Conservation (phyloP, 306 rosid species). For the Corylus heterophylla region DNA sequence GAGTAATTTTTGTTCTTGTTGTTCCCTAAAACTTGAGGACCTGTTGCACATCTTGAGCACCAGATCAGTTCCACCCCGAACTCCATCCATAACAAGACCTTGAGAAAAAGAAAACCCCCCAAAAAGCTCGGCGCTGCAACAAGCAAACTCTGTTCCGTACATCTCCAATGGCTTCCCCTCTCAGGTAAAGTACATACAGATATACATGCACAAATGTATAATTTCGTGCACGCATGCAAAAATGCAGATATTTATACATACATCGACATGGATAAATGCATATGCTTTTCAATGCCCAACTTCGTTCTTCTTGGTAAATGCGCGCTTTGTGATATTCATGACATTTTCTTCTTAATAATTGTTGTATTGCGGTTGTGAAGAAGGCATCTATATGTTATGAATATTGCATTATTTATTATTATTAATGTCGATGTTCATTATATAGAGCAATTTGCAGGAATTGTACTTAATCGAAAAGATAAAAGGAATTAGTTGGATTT, state of each 20-base stretch:
- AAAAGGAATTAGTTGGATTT: not conserved
- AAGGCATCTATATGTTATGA: not conserved
- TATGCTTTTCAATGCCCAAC: not conserved
- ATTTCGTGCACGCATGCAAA: not conserved
- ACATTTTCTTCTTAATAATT: not conserved
- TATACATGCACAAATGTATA: not conserved
- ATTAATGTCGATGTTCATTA: not conserved
- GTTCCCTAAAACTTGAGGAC: no score
- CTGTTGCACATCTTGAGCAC: no score
- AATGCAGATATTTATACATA: not conserved
- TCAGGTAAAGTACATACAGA: not conserved
- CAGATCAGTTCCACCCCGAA: no score
- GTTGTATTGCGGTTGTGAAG: not conserved
- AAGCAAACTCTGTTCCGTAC: not conserved
- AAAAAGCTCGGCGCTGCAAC: not conserved
- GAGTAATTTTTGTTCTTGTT: no score
- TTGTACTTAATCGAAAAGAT: not conserved
- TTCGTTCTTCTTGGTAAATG: not conserved
- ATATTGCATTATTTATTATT: not conserved
- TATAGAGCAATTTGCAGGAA: not conserved
- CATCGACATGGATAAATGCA: not conserved
- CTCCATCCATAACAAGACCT: no score
- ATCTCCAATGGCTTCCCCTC: conserved; percentile 6
- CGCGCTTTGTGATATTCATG: not conserved
- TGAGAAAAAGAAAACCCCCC: not conserved